Base-by-base conservation (phyloP, 2,329 filamentous ascomycete species). In the Tolypocladium paradoxum region DNA sequence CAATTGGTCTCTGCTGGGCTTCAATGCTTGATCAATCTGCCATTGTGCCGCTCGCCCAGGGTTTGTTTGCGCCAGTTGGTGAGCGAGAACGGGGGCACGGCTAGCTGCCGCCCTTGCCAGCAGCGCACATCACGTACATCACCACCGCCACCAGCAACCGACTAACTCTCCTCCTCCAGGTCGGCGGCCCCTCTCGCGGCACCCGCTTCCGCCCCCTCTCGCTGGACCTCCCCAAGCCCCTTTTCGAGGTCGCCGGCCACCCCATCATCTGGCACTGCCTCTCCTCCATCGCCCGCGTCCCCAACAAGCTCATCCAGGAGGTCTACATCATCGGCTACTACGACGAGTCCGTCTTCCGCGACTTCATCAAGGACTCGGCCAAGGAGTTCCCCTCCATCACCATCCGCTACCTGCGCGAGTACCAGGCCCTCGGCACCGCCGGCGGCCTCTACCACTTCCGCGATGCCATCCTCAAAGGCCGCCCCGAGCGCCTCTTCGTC, bases 321-420 rank as follows among this genome's bases (percentile, higher is more conserved):
- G 92, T 99, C 63, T 91, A 93, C 76, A 85, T 99, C 66, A 95
- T 99, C 67, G 93, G 93, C 67, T 99, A 99, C 82, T 99, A 97
- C 72, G 93, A 99, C 69, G 93, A 97, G 76, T 81, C 83, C 46
- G 89, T 97, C 64, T 96, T 97, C 81, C 88, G 90, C 65, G 91
- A 96, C 73, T 97, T 97, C 75, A 95, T 97, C 77, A 96, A 95
- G 73, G 88, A 95, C 68, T 83, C 90, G 56, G 78, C 84, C 56
- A 82, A 82, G 69, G 87, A 89, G 68, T 95, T 95, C 75, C 90
- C 91, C 52, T 82, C 89, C 66, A 83, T 97, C 64, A 67, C 66
- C 40, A 90, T 97, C 74, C 90, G 91, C 71, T 99, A 99, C 75
- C 83, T 99, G 52, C 88, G 93, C 67, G 93, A 99, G 77, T 99